These are phyloP conservation scores for Eucalyptus rudis DNA, from an alignment of 345 rosid species.

Conservation along the genomic window DNA sequence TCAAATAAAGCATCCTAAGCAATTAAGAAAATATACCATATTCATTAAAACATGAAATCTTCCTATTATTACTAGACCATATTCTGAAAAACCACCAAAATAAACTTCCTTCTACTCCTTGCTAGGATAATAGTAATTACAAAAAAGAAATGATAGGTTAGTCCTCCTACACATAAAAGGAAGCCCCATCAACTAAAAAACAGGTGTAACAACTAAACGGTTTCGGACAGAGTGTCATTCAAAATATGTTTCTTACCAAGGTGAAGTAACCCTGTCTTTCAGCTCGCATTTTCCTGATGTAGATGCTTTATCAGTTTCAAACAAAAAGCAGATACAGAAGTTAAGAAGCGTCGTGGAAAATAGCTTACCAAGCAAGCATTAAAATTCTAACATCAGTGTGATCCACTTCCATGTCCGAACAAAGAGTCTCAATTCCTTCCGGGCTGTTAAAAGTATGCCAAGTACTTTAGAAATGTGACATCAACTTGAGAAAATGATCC, in stretches of 20 bases:
- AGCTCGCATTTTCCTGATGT: slow-evolving; percentile 83
- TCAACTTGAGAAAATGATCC: background rate
- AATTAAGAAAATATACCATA: background rate
- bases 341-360: background rate
- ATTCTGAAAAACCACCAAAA: background rate
- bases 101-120: background rate
- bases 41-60: background rate
- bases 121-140: background rate
- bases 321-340: background rate
- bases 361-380: slow-evolving; percentile 93
- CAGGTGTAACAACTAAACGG: background rate
- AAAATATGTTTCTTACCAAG: slow-evolving; percentile 30
- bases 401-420: slow-evolving; percentile 77
- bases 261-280: slow-evolving; percentile 98
- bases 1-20: background rate
- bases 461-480: background rate
- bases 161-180: background rate
- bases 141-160: background rate
- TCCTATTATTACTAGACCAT: background rate
- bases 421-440: slow-evolving; percentile 84
- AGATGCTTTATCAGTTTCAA: background rate
- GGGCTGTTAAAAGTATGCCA: slow-evolving; percentile 44
- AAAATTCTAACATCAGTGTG: slow-evolving; percentile 91
- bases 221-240: background rate
- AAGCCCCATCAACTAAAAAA: background rate